phyloP scores from a whole-genome alignment of 768 basidiomycete species.

The Pulveroboletus sp. region DNA sequence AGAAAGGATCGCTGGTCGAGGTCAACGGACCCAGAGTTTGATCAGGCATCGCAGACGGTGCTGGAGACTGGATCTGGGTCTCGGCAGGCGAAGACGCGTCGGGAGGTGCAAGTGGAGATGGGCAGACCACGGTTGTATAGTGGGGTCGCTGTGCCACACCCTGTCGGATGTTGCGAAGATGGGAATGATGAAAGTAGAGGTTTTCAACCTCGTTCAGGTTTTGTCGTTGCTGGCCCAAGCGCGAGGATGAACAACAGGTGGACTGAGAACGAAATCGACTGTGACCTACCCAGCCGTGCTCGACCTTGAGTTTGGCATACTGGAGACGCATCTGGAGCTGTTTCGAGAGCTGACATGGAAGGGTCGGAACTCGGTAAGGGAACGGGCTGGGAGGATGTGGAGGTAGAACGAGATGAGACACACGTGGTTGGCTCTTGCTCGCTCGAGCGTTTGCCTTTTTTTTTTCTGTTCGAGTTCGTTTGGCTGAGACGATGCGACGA shows the following conservation, averaged over 20 bases:
- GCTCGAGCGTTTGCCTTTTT: slow-evolving; percentile 49
- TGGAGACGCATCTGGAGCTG: slow-evolving; percentile 71
- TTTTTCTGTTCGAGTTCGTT: slow-evolving; percentile 34
- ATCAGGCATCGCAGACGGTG: slow-evolving; percentile 11
- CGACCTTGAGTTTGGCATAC: slow-evolving; percentile 74
- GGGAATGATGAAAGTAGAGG: slow-evolving; percentile 72
- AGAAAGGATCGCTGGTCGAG: background rate
- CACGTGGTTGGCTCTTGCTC: slow-evolving; percentile 55
- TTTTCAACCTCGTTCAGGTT: slow-evolving; percentile 80
- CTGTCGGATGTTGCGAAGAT: slow-evolving; percentile 35
- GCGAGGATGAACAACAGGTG: background rate
- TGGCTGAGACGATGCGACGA: slow-evolving; percentile 20
- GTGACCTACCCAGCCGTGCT: slow-evolving; percentile 69
- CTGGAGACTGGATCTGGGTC: slow-evolving; percentile 4
- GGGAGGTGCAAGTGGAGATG: background rate
- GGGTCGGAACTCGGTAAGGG: background rate
- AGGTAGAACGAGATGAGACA: slow-evolving; percentile 16
- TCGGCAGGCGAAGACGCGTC: slow-evolving; percentile 5
- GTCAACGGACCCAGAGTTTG: slow-evolving; percentile 13
- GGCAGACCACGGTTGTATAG: background rate
- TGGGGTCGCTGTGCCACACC: slow-evolving; percentile 17
- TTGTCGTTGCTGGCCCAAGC: slow-evolving; percentile 57
- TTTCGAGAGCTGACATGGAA: slow-evolving; percentile 49
- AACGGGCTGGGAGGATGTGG: background rate
- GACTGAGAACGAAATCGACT: background rate